phyloP scores from a whole-genome alignment of 192 early-diverging fungal genomes.

The Gamsiella multidivaricata region DNA sequence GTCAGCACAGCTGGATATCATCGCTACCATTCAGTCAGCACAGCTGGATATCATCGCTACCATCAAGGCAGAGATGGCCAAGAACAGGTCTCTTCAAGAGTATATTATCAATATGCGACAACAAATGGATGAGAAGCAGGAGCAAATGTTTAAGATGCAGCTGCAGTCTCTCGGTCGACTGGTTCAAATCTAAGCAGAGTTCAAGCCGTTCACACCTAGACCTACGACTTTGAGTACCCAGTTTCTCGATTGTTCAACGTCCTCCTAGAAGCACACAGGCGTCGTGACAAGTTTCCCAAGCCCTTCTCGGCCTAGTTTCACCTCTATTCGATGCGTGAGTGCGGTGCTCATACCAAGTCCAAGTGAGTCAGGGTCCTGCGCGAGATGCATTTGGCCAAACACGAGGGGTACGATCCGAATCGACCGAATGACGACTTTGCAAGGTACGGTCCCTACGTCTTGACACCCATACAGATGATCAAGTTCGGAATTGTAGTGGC shows the following conservation, averaged over 20 bases:
- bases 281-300: not conserved
- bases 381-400: not conserved
- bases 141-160: conserved; percentile 5
- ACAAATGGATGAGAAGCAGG: not conserved
- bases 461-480: conserved; percentile 14
- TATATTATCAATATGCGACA: not conserved
- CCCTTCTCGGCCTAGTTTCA: conserved; percentile 2
- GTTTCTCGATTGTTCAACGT: conserved; percentile 13
- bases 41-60: not conserved
- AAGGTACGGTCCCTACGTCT: conserved; percentile 15
- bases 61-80: conserved; percentile 1
- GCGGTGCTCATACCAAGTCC: not conserved
- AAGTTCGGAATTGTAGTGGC: not conserved
- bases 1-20: not conserved
- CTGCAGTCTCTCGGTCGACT: not conserved
- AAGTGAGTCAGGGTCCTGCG: not conserved
- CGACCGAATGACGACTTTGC: not conserved
- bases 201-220: not conserved
- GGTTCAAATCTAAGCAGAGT: not conserved
- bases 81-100: not conserved
- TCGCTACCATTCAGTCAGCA: no score
- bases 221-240: conserved; percentile 7
- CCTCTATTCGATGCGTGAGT: conserved; percentile 15
- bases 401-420: not conserved
- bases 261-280: not conserved